phyloP scores from a whole-genome alignment of 2,329 filamentous ascomycete species.

The Penicillium thymicola region DNA sequence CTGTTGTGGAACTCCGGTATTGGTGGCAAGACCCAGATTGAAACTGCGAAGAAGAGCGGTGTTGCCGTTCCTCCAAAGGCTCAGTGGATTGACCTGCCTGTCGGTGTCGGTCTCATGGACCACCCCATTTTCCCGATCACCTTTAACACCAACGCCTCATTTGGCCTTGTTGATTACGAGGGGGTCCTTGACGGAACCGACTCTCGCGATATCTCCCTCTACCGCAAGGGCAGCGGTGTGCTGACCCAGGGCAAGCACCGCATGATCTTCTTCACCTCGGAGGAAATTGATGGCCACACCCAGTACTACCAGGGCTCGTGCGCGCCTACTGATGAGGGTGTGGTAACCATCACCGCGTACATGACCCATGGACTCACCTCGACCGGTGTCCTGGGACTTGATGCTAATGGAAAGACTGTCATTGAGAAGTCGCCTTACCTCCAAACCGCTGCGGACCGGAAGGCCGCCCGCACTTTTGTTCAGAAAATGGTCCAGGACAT shows the following conservation, averaged over 20 bases:
- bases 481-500: slow-evolving; percentile 22
- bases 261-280: slow-evolving; percentile 27
- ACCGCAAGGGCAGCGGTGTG: slow-evolving; percentile 19
- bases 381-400: slow-evolving; percentile 23
- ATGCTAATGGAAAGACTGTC: slow-evolving; percentile 25
- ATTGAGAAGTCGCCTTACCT: slow-evolving; percentile 27
- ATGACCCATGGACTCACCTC: slow-evolving; percentile 30
- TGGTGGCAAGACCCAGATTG: slow-evolving; percentile 54
- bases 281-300: slow-evolving; percentile 23
- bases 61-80: slow-evolving; percentile 41
- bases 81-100: slow-evolving; percentile 52
- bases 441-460: slow-evolving; percentile 20
- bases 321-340: slow-evolving; percentile 15
- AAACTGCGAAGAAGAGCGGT: slow-evolving; percentile 44
- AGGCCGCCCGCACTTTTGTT: slow-evolving; percentile 22
- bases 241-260: slow-evolving; percentile 27
- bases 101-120: slow-evolving; percentile 52
- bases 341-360: slow-evolving; percentile 24
- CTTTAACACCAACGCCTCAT: slow-evolving; percentile 19
- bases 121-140: slow-evolving; percentile 26
- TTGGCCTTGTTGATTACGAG: slow-evolving; percentile 17
- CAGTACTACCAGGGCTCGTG: slow-evolving; percentile 29
- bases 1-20: slow-evolving; percentile 68
- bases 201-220: slow-evolving; percentile 22
- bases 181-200: slow-evolving; percentile 20